Conservation (phyloP, 371 early-diverging fungal species). For the Mortierella sp. region DNA sequence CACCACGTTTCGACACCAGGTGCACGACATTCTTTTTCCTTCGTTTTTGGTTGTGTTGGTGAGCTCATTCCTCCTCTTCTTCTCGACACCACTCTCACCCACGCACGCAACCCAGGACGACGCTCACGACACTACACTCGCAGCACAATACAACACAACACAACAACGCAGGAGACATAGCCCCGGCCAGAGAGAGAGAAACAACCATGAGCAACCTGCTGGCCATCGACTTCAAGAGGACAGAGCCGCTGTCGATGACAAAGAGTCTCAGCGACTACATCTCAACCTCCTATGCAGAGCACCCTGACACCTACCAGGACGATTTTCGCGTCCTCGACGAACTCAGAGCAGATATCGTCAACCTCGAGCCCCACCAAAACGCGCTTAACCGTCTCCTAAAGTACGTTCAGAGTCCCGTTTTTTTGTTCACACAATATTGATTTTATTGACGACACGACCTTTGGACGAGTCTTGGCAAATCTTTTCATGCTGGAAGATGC, state of each 20-base stretch:
- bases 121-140: not conserved
- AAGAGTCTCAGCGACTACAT: constrained; percentile 78
- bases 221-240: constrained; percentile 65
- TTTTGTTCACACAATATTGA: not conserved
- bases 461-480: constrained; percentile 4
- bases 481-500: not conserved
- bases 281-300: constrained; percentile 83
- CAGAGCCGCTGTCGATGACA: constrained; percentile 69
- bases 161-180: not conserved
- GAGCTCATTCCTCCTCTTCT: not conserved
- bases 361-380: constrained; percentile 77
- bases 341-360: constrained; percentile 79
- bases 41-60: not conserved
- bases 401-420: constrained; percentile 50
- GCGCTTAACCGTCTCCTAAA: constrained; percentile 78
- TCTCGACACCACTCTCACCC: not conserved
- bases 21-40: not conserved
- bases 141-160: not conserved
- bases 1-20: not conserved
- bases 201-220: constrained; percentile 65
- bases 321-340: constrained; percentile 88
- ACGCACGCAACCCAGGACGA: not conserved
- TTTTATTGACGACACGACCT: not conserved
- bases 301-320: constrained; percentile 88
- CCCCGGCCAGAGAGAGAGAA: not conserved